A percentile compares a stretch with the other conserved stretches of the same genome.
phyloP scores from a whole-genome alignment of 805 yeast genomes.

The Cyberlindnera veronae region DNA sequence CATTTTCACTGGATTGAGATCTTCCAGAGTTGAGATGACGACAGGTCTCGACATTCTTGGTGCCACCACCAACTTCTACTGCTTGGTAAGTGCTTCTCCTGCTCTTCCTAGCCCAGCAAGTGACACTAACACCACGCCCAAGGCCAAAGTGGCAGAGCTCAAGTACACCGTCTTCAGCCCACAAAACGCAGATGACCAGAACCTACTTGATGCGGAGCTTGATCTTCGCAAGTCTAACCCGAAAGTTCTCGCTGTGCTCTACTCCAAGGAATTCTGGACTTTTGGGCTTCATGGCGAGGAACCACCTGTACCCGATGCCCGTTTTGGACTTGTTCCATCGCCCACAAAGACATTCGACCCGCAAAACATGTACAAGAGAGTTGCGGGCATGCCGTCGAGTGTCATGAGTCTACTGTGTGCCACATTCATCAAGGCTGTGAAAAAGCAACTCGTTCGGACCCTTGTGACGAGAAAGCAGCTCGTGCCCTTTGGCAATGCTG shows the following conservation, averaged over 20 bases:
- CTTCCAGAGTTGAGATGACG: too few relatives aligned
- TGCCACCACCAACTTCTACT: slow-evolving; percentile 22
- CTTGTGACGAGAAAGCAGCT: slow-evolving; percentile 33
- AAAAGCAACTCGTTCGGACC: slow-evolving; percentile 37
- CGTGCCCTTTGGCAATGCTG: slow-evolving; percentile 50
- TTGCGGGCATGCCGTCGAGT: slow-evolving; percentile 28
- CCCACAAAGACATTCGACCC: slow-evolving; percentile 21
- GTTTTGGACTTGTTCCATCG: slow-evolving; percentile 17
- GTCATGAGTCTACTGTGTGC: slow-evolving; percentile 35
- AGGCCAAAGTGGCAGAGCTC: slow-evolving; percentile 20
- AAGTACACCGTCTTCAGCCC: slow-evolving; percentile 18
- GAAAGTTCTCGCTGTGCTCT: slow-evolving; percentile 34
- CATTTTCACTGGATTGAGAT: too few relatives aligned
- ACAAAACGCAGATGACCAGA: slow-evolving; percentile 32
- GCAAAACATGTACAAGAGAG: slow-evolving; percentile 12
- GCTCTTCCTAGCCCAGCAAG: background rate
- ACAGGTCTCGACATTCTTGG: slow-evolving; percentile 16
- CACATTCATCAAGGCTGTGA: slow-evolving; percentile 47
- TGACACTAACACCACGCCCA: background rate
- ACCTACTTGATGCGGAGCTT: slow-evolving; percentile 40
- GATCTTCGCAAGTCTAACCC: slow-evolving; percentile 33
- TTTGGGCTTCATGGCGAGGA: slow-evolving; percentile 36
- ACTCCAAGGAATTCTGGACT: slow-evolving; percentile 42
- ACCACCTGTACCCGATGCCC: slow-evolving; percentile 31
- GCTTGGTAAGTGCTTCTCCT: slow-evolving; percentile 19